Base-by-base conservation (phyloP, 768 basidiomycete genomes). In the Royoungia palumana region DNA sequence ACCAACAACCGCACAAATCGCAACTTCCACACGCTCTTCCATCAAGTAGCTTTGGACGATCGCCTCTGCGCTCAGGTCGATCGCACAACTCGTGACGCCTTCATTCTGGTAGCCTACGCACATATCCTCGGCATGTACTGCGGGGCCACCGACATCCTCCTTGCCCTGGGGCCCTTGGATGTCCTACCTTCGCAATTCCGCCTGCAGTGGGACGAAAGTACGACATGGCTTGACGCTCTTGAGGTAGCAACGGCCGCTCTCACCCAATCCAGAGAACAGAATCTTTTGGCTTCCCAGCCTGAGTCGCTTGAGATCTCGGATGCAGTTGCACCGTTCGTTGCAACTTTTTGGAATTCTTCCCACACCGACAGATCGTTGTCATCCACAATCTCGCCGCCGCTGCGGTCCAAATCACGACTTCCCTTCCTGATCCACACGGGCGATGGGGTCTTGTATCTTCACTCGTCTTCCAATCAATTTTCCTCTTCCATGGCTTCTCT, bases 101-200 rank as follows among this genome's bases (percentile, higher is more conserved):
- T 54, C 27, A 20, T 61, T 20, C 47, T 64, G 13, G 59, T 58
- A 16, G 60, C 63, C 14, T 64, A 60, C 38, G 50, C 49, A 17
- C 46, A 51, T 6, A 10, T 60, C 28, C 54, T 64, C 14, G 62
- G 63, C 37, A 41, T 51, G 44, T 66, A 64, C 42, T 64, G 51
- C 22, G 56, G 48, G 25, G 42, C 27, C 14, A 49, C 47, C 0
- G 61, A 64, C 45, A 45, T 64, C 2, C 51, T 66, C 21, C 19
- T 64, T 17, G 54, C 65, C 12, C 25, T 59, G 35, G 41, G 48
- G 27, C 6, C 41, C 30, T 42, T 48, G 14, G 41, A 47, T 34
- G 43, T 12, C 35, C 13, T 19, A 22, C 34, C 43, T 21, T 35
- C 41, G 13, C 52, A 56, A 25, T 42, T 54, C 46, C 61, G 50